Conservation (phyloP, 805 yeast species). For the Wickerhamomyces hampshirensis region DNA sequence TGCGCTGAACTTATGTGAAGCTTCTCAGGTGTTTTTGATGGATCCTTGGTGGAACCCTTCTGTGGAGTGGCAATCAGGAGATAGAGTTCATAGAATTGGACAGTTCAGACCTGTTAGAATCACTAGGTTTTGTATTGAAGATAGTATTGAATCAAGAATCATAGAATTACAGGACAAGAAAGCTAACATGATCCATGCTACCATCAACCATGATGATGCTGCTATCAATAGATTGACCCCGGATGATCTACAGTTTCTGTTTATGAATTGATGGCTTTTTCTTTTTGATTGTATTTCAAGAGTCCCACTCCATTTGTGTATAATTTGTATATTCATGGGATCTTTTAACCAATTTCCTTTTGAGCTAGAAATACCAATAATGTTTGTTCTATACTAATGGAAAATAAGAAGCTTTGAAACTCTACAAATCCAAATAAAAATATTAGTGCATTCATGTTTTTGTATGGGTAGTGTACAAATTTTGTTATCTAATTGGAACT, state of each 20-base stretch:
- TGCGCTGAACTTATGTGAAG: conserved; percentile 92
- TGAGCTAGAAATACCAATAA: too few species aligned
- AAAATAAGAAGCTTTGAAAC: too few species aligned
- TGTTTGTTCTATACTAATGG: too few species aligned
- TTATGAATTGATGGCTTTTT: conserved; percentile 51
- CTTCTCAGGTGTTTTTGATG: conserved; percentile 90
- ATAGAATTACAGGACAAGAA: conserved; percentile 95
- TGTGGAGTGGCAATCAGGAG: conserved; percentile 98
- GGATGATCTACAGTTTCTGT: conserved; percentile 90
- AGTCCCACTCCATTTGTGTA: neutral
- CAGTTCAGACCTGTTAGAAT: conserved; percentile 92
- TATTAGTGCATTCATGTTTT: too few species aligned
- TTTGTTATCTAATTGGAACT: conserved; percentile 46
- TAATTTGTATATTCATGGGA: too few species aligned
- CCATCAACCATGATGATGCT: conserved; percentile 86
- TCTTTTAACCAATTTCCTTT: too few species aligned
- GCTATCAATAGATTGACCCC: conserved; percentile 89
- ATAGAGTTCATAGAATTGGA: conserved; percentile 96
- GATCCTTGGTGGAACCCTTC: conserved; percentile 99
- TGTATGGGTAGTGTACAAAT: too few species aligned
- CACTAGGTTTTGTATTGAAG: conserved; percentile 90
- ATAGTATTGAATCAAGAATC: conserved; percentile 93
- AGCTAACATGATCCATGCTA: conserved; percentile 97
- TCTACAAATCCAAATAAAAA: too few species aligned
- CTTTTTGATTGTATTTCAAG: neutral